Evolutionary conservation across 495 filamentous ascomycete genomes (phyloP).

Genomic region (Thermothielavioides terrestris): DNA sequence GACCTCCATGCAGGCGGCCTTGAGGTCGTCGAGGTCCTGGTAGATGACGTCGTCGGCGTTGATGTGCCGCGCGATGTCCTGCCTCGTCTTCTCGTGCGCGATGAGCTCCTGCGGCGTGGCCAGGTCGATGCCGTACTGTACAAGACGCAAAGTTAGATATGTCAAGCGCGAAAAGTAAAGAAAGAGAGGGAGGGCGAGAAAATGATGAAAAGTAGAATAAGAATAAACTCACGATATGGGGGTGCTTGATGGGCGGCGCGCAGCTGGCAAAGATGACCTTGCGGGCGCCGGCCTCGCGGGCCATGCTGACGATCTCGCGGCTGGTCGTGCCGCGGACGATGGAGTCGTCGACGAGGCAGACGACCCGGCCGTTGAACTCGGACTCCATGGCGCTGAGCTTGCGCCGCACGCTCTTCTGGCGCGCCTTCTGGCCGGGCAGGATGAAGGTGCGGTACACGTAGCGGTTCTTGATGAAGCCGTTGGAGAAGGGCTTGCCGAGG

Average conservation of each 20-base stretch:
- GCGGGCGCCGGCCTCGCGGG: constrained; percentile 77
- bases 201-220: neutral
- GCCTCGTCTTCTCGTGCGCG: constrained; percentile 63
- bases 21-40: constrained; percentile 76
- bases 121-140: constrained; percentile 77
- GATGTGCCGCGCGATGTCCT: constrained; percentile 68
- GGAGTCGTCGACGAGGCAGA: constrained; percentile 85
- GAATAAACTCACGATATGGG: constrained; percentile 33
- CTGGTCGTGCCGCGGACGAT: constrained; percentile 91
- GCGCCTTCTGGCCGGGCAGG: constrained; percentile 77
- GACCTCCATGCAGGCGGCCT: constrained; percentile 68
- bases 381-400: constrained; percentile 79
- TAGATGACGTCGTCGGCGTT: constrained; percentile 90
- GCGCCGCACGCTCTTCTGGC: constrained; percentile 69
- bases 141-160: neutral
- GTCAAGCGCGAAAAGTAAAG: no score
- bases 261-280: constrained; percentile 88
- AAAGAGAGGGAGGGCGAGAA: no score
- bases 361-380: constrained; percentile 77
- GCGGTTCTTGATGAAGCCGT: constrained; percentile 76
- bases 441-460: constrained; percentile 97
- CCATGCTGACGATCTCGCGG: constrained; percentile 89
- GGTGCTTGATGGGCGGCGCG: constrained; percentile 70
- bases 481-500: constrained; percentile 71
- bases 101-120: constrained; percentile 76